Conservation (phyloP, 805 yeast species). For the Wickerhamiella qilinensis region DNA sequence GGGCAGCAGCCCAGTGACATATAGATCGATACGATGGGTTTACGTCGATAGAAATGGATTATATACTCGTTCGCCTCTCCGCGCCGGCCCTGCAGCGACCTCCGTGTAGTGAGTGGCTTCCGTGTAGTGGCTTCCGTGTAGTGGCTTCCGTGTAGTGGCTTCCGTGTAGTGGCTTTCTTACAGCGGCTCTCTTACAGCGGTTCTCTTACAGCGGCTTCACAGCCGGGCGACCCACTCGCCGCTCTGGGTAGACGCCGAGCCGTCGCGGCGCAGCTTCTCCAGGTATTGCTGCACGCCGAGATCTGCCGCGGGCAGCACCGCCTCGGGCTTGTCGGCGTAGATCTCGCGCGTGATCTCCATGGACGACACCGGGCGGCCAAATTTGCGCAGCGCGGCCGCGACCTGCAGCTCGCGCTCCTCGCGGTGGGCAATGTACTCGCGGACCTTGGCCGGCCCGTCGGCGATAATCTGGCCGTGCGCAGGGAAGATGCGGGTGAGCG, state of each 20-base stretch:
- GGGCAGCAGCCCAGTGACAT: too few species aligned
- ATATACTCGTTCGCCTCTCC: too few species aligned
- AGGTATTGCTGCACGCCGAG: conserved; percentile 20
- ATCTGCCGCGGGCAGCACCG: conserved; percentile 19
- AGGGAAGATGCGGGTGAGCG: conserved; percentile 18
- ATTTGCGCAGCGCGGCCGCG: conserved; percentile 8
- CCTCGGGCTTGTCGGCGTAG: conserved; percentile 16
- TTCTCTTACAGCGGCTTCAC: too few species aligned
- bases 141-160: too few species aligned
- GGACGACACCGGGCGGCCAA: conserved; percentile 5
- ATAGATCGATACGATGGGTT: too few species aligned
- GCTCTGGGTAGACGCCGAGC: conserved; percentile 6
- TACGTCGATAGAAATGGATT: too few species aligned
- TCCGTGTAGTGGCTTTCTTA: too few species aligned
- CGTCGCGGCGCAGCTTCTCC: conserved; percentile 16
- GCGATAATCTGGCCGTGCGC: conserved; percentile 24
- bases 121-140: too few species aligned
- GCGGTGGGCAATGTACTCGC: conserved; percentile 22
- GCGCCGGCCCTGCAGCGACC: too few species aligned
- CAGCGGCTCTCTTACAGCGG: too few species aligned
- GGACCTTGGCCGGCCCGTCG: conserved; percentile 19
- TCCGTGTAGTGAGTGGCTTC: too few species aligned
- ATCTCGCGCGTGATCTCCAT: conserved; percentile 15
- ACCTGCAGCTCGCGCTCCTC: conserved; percentile 21
- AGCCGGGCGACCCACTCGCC: too few species aligned